Base-by-base conservation (phyloP, 371 early-diverging fungal genomes). In the Actinomucor elegans region DNA sequence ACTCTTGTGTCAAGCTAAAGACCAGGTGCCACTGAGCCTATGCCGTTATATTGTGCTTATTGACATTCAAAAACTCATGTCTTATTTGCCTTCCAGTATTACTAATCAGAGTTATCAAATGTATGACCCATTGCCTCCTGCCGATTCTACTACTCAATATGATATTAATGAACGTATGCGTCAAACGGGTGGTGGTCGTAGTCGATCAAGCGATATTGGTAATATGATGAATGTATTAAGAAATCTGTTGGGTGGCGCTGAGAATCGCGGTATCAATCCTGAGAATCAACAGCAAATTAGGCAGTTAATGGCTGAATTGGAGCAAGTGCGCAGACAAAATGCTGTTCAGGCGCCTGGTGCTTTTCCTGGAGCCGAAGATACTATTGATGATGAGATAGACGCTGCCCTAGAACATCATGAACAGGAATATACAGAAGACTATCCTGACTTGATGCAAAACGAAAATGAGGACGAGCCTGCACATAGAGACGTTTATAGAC, bases 101-200 rank as follows among this genome's bases (percentile, higher is more conserved):
- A 80, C 79, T 21, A 65, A 49, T 1, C 66, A 75, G 2, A 83
- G 83, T 40, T 79, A 73, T 56, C 84, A 81, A 55, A 85, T 84
- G 61, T 81, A 87, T 55, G 91, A 92, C 51, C 92, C 92, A 23
- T 38, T 92, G 29, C 92, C 92, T 18, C 92, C 92, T 5, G 37
- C 48, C 0, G 80, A 85, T 48, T 80, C 83, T 12, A 55, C 67
- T 1, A 75, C 84, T 23, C 52, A 65, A 5, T 83, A 86, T 34
- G 71, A 77, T 31, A 59, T 54, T 40, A 56, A 57, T 57, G 65
- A 64, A 33, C 55, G 60, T 48, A 59, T 38, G 45, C 68, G 64
- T 46, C n/a, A 18, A 10, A 34, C 11, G 12, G 32, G 18, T 10
- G 5, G 33, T n/a, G 32, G 41, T 17, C 2, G 35, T 24, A 18